Percentiles rank a stretch among this genome's conserved stretches.
Conservation (phyloP, 2,329 filamentous ascomycete species). For the Colletotrichum lini region DNA sequence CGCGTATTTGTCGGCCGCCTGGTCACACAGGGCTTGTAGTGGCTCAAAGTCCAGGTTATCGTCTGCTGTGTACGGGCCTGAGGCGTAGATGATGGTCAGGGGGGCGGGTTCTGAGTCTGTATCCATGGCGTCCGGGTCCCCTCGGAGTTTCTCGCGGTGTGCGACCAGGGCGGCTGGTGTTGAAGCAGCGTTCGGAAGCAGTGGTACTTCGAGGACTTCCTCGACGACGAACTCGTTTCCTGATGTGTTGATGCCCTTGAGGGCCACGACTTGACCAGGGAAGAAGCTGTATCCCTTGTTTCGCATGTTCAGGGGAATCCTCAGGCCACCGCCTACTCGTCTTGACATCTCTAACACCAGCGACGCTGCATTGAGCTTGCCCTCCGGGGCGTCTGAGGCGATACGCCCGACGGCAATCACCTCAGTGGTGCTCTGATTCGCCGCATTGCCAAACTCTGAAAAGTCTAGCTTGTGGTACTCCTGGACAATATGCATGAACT, state of each 20-base stretch:
- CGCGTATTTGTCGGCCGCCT: slow-evolving; percentile 80
- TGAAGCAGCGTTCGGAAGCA: slow-evolving; percentile 82
- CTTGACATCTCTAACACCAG: slow-evolving; percentile 91
- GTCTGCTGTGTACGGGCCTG: slow-evolving; percentile 93
- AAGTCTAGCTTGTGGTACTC: slow-evolving; percentile 83
- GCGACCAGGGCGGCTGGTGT: slow-evolving; percentile 74
- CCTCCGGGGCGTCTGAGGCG: slow-evolving; percentile 88
- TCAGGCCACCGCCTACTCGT: slow-evolving; percentile 83
- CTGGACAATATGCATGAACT: slow-evolving; percentile 82
- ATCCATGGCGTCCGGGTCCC: slow-evolving; percentile 74
- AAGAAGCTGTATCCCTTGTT: slow-evolving; percentile 84
- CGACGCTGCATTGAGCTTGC: slow-evolving; percentile 87
- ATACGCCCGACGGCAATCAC: slow-evolving; percentile 93
- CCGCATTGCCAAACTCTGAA: slow-evolving; percentile 87
- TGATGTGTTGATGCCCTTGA: slow-evolving; percentile 88
- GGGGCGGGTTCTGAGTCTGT: slow-evolving; percentile 71
- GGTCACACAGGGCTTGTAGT: slow-evolving; percentile 83
- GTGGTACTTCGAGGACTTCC: slow-evolving; percentile 81
- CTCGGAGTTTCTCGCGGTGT: slow-evolving; percentile 78
- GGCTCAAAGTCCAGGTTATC: slow-evolving; percentile 93
- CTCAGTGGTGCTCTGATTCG: slow-evolving; percentile 86
- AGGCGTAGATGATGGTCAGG: slow-evolving; percentile 81
- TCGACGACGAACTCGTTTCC: slow-evolving; percentile 86
- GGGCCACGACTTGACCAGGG: slow-evolving; percentile 92
- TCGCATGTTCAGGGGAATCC: slow-evolving; percentile 84